These are phyloP conservation scores for Auxenochlorella pyrenoidosa DNA, from an alignment of 139 green algal species.

Conservation along the genomic window DNA sequence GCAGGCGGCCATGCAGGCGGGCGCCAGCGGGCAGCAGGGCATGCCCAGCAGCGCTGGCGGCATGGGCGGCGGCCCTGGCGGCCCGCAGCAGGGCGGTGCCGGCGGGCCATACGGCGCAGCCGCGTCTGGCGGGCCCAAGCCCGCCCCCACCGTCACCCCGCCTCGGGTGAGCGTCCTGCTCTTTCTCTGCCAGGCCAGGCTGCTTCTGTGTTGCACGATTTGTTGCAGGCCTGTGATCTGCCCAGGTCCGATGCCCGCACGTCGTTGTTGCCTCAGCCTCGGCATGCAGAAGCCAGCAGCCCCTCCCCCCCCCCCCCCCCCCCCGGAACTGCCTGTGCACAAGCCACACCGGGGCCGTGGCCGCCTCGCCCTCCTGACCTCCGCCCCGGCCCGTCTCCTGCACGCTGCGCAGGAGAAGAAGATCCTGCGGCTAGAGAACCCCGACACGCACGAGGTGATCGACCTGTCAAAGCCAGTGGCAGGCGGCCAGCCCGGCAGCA, in stretches of 20 bases:
- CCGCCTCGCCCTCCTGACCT: background rate
- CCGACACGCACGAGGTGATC: conserved; percentile 41
- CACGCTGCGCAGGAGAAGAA: conserved; percentile 20
- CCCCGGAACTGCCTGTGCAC: too few species aligned
- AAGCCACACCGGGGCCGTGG: too few species aligned
- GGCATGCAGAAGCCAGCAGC: too few species aligned
- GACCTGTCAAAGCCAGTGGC: conserved; percentile 27
- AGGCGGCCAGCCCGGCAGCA: background rate
- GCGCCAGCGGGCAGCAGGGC: conserved; percentile 7
- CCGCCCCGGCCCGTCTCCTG: background rate
- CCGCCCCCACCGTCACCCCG: background rate
- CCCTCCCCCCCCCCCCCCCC: too few species aligned
- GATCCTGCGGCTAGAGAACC: conserved; percentile 47
- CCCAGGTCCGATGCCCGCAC: too few species aligned
- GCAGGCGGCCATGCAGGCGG: conserved; percentile 14
- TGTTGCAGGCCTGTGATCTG: too few species aligned
- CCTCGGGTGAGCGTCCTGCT: background rate
- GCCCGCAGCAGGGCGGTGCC: background rate
- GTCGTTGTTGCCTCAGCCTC: too few species aligned
- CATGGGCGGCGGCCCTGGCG: background rate
- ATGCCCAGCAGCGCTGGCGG: background rate
- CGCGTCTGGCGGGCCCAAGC: background rate
- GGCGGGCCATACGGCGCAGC: background rate
- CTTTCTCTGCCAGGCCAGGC: background rate
- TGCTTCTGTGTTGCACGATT: background rate